Percentiles rank a stretch among this genome's conserved stretches.
Conservation (phyloP, 768 basidiomycete species). For the Lyophyllum atratum region DNA sequence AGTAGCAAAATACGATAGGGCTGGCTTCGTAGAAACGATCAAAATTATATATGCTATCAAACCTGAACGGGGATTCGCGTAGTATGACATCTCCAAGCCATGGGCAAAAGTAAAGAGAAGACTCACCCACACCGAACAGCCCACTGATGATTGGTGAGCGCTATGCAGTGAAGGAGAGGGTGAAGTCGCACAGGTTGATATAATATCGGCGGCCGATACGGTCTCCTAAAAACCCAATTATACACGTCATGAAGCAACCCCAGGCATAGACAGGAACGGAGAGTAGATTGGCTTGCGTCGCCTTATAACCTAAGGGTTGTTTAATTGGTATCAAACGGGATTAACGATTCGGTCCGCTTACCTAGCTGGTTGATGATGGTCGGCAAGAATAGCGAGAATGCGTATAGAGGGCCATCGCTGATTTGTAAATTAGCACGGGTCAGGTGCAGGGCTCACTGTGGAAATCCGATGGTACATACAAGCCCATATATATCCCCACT, state of each 20-base stretch:
- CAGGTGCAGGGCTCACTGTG: constrained; percentile 4
- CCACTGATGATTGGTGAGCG: constrained; percentile 16
- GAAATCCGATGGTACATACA: constrained; percentile 38
- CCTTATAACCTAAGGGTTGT: constrained; percentile 48
- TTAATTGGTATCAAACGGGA: not conserved
- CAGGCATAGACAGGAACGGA: constrained; percentile 79
- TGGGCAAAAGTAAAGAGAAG: not conserved
- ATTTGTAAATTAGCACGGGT: not conserved
- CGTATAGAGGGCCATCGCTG: constrained; percentile 58
- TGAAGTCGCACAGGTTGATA: constrained; percentile 58
- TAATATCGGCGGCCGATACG: constrained; percentile 54
- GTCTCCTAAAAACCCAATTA: constrained; percentile 65
- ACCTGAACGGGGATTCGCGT: constrained; percentile 25
- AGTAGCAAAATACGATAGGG: constrained; percentile 71
- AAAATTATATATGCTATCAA: constrained; percentile 68
- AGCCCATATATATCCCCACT: constrained; percentile 77
- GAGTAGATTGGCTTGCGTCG: constrained; percentile 70
- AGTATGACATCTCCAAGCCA: not conserved
- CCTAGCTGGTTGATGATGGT: constrained; percentile 59
- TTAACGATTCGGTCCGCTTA: not conserved
- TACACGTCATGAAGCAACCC: constrained; percentile 67
- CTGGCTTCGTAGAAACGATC: constrained; percentile 57
- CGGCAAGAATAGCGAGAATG: constrained; percentile 55
- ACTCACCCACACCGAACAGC: constrained; percentile 29
- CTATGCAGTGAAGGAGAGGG: not conserved